Evolutionary conservation across 1,284 basidiomycete species (phyloP), one percentile per base, ranked within the genome.

Genomic region (Trametes polyzona): DNA sequence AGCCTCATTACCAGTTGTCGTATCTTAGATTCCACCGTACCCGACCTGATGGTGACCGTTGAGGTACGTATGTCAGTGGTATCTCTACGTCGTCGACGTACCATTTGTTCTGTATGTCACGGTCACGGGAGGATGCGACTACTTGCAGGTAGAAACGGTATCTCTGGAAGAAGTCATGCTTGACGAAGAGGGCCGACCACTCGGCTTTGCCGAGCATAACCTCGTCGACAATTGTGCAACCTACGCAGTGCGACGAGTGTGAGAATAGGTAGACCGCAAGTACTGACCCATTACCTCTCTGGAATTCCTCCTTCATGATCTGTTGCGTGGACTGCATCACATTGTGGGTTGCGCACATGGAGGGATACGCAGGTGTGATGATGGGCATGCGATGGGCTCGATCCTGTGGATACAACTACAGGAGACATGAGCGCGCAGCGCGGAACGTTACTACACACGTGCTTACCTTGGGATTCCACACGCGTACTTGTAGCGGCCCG

Each of bases 301-400:
- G 92, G 74, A 98, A 96, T 71, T 99, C 97, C 67, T 94, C 90
- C 2, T 93, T 96, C 83, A 98, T 96, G 63, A 99, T 92, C 77
- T 91, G 90, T 76, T 98, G 93, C 1, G 96, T 99, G 9, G 95
- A 98, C 39, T 87, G 85, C 48, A 94, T 95, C 55, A 99, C 95
- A 69, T 99, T 99, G 77, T 99, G 97, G 16, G 96, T 99, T 32
- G 96, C 88, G 73, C 96, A 99, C 96, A 99, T 99, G 12, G 96
- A 93, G 30, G 97, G 96, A 74, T 98, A 99, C n/a, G 97, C 96
- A 4, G 96, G 96, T 0, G 96, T 99, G 68, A 99, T 99, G 70
- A 99, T 98, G 16, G 97, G 97, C 97, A 99, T 99, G 58, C 95
- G 86, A 76, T 99, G 97, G 32, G 91, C 84, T 59, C 93, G 85